Evolutionary conservation across 192 early-diverging fungal genomes (phyloP).

Genomic region (Podila epigama): DNA sequence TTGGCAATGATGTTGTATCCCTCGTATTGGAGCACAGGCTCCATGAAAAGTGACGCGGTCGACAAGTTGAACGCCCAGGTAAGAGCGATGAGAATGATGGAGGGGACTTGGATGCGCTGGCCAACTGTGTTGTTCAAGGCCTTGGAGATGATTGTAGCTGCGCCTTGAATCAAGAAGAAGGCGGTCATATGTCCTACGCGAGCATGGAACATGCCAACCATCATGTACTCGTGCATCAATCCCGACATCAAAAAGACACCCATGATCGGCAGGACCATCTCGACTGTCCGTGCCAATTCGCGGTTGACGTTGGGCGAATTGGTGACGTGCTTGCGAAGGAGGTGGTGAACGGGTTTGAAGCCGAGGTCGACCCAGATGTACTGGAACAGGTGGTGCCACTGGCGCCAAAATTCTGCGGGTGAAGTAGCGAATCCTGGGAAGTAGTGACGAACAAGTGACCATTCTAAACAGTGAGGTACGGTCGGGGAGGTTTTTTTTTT

Average conservation of each 20-base stretch:
- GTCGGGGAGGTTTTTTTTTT: too few relatives aligned
- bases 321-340: conserved; percentile 33
- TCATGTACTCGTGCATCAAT: conserved; percentile 43
- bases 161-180: conserved; percentile 42
- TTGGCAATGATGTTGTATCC: conserved; percentile 29
- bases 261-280: conserved; percentile 32
- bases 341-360: conserved; percentile 24
- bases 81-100: conserved; percentile 23
- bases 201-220: conserved; percentile 25
- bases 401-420: conserved; percentile 36
- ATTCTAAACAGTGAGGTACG: too few relatives aligned
- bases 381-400: conserved; percentile 45
- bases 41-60: conserved; percentile 29
- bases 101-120: conserved; percentile 18
- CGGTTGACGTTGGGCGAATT: neutral
- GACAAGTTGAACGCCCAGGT: conserved; percentile 39
- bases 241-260: conserved; percentile 49
- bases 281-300: conserved; percentile 1
- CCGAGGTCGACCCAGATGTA: conserved; percentile 45
- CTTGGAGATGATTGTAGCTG: conserved; percentile 36
- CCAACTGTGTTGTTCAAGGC: conserved; percentile 18
- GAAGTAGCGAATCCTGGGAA: conserved; percentile 48
- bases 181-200: conserved; percentile 26
- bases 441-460: conserved; percentile 39
- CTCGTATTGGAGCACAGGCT: conserved; percentile 30